These are phyloP conservation scores for Heliamphora exappendiculata DNA, from an alignment of 148 eudicot genomes.

Conservation along the genomic window DNA sequence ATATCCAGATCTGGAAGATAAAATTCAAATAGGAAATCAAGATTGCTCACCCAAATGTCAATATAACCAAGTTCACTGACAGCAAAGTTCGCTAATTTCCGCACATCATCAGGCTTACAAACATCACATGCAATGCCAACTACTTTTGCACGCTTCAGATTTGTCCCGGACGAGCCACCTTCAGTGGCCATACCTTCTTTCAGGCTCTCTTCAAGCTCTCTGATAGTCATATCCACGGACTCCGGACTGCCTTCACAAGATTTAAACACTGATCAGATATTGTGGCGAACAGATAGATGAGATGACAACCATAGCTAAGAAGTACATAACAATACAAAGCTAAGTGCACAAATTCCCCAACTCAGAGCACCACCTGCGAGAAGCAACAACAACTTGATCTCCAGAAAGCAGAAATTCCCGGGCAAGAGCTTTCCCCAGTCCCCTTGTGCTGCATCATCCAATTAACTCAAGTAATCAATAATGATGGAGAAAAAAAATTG, in stretches of 20 bases:
- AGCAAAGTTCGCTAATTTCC: slow-evolving; percentile 63
- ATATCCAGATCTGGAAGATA: neutral
- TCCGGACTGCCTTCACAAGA: slow-evolving; percentile 52
- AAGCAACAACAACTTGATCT: slow-evolving; percentile 85
- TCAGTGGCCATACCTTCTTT: slow-evolving; percentile 43
- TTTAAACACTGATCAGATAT: slow-evolving; percentile 11
- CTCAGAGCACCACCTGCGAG: slow-evolving; percentile 65
- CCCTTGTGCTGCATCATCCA: slow-evolving; percentile 75
- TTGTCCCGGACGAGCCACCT: slow-evolving; percentile 34
- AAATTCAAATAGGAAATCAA: neutral
- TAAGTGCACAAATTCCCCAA: neutral
- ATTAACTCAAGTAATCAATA: neutral
- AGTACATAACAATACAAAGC: neutral
- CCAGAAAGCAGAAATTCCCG: slow-evolving; percentile 97
- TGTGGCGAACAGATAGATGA: slow-evolving; percentile 11
- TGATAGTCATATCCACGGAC: slow-evolving; percentile 72
- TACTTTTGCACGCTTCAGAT: slow-evolving; percentile 63
- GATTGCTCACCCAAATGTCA: slow-evolving; percentile 82
- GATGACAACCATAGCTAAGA: neutral
- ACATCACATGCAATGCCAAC: slow-evolving; percentile 90
- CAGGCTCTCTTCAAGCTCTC: slow-evolving; percentile 79
- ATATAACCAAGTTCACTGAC: slow-evolving; percentile 70
- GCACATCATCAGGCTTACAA: slow-evolving; percentile 74
- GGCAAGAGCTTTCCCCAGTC: slow-evolving; percentile 97
- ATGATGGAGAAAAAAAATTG: neutral